These are phyloP conservation scores for Termitomyces titanicus DNA, from an alignment of 768 basidiomycete genomes.

Conservation along the genomic window DNA sequence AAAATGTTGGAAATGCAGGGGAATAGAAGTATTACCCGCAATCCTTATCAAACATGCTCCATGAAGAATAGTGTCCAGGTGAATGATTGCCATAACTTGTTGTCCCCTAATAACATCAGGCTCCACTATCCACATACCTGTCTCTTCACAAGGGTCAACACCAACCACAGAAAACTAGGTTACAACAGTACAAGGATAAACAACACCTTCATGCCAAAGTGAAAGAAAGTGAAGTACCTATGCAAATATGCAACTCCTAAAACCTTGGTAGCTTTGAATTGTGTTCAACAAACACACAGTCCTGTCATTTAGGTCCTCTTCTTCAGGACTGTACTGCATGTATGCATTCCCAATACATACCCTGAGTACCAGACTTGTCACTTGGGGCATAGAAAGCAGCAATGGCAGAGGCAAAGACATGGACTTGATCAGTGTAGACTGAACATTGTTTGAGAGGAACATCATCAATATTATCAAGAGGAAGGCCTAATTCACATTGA, in stretches of 20 bases:
- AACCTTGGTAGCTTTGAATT: conserved; percentile 21
- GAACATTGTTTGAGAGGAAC: background rate
- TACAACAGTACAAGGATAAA: conserved; percentile 24
- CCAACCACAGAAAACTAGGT: conserved; percentile 20
- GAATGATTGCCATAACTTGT: conserved; percentile 12
- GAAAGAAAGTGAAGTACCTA: conserved; percentile 25
- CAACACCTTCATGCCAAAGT: conserved; percentile 12
- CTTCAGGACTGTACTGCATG: conserved; percentile 21
- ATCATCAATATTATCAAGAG: background rate
- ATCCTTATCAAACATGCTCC: conserved; percentile 24
- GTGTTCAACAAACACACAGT: conserved; percentile 25
- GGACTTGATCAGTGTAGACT: background rate
- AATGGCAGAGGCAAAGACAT: conserved; percentile 15
- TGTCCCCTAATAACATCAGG: conserved; percentile 10
- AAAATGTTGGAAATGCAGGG: too few species aligned
- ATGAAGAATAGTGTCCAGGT: conserved; percentile 21
- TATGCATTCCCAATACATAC: conserved; percentile 25
- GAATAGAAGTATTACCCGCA: conserved; percentile 13
- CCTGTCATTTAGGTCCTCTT: conserved; percentile 12
- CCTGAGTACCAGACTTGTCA: conserved; percentile 18
- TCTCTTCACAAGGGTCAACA: conserved; percentile 20
- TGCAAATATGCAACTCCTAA: conserved; percentile 20
- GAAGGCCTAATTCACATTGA: background rate
- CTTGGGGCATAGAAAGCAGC: conserved; percentile 23
- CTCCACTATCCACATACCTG: conserved; percentile 30